Evolutionary conservation across 2,329 filamentous ascomycete genomes (phyloP), one percentile per base, ranked within the genome.

Genomic region (Aspergillus alliaceus): DNA sequence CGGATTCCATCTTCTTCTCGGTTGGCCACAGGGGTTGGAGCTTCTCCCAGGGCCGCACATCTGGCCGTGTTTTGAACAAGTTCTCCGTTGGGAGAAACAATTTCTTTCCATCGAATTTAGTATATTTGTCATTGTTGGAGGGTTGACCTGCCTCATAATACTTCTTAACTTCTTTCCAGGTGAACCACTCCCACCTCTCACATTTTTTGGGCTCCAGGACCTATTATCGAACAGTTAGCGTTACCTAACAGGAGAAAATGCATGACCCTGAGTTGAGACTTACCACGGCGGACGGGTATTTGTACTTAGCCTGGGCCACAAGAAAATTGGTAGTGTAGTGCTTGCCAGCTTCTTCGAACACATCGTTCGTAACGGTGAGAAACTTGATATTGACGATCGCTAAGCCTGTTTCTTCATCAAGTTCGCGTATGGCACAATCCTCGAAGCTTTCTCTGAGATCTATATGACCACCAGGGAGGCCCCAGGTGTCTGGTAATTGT

Each of bases 251-350:
- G 18, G 22, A 6, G 44, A 6, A 24, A 11, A 20, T 34, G 14
- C 42, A 31, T 12, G 7, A 50, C 32, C 15, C 6, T 39, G 25
- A 9, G 4, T 32, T 20, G 14, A 56, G 64, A 72, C 79, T 66
- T 57, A 89, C 87, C 77, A 80, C 54, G 0, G 88, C 82, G 61
- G 83, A 70, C 25, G 79, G 79, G 0, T 66, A 61, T 15, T 79
- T 75, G 25, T 84, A 79, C 0, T 74, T 67, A 63, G 84, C 75
- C 44, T 72, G 73, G 40, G 83, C 85, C 0, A 77, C 75, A 59
- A 91, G 83, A 63, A 90, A 92, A 2, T 91, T 71, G 0, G 90
- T 93, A 51, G 91, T 79, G 66, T 93, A 93, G 68, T 93, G 90
- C 71, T 87, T 90, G 0, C 73, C 73, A n/a, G 82, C 80, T 0